Percentiles rank a stretch among this genome's conserved stretches.
phyloP scores from a whole-genome alignment of 495 filamentous ascomycete genomes.

The Pseudevernia furfuracea region DNA sequence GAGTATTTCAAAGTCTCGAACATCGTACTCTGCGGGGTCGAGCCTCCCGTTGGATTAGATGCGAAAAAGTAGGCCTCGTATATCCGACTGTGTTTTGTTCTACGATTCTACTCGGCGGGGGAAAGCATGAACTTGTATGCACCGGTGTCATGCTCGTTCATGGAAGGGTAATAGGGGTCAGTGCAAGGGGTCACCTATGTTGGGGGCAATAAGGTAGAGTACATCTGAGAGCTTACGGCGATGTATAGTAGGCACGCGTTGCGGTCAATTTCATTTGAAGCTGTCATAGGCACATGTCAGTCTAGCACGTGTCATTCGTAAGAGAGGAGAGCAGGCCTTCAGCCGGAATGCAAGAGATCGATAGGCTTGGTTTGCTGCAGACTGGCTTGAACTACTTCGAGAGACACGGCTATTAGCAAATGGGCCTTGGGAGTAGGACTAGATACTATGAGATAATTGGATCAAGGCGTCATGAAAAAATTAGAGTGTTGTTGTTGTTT shows the following conservation, averaged over 20 bases:
- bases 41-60: not conserved
- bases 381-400: not conserved
- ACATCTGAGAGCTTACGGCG: not conserved
- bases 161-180: not conserved
- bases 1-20: not conserved
- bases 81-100: not conserved
- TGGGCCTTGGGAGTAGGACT: not conserved
- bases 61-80: not conserved
- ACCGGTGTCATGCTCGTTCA: not conserved
- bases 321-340: not conserved
- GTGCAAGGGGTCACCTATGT: not conserved
- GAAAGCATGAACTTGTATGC: not conserved
- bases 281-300: not conserved
- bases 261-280: not conserved
- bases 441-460: not conserved
- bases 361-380: not conserved
- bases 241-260: not conserved
- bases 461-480: slow-evolving; percentile 51
- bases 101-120: not conserved
- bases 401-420: not conserved
- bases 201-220: not conserved
- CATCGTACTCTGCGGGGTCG: not conserved
- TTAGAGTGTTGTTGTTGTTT: slow-evolving; percentile 57
- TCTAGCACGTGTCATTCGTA: not conserved
- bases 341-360: not conserved